A percentile compares a stretch with the other conserved stretches of the same genome.
Evolutionary conservation across 257 asterid species (phyloP).

Genomic region (Solanum paucissectum): DNA sequence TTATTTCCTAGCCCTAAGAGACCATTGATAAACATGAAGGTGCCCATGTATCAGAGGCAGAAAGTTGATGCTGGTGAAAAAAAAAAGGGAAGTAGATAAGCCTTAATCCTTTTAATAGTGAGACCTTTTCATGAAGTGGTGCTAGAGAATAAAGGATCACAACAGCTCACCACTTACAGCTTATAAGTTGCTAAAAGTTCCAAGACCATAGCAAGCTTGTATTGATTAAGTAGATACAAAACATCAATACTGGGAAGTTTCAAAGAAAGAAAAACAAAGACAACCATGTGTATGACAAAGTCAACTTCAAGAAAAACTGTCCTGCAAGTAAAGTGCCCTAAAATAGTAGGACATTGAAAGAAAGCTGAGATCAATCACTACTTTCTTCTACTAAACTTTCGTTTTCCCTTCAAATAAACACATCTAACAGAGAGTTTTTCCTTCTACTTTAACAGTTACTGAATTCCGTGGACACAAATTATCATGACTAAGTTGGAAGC

Average conservation of each 20-base stretch:
- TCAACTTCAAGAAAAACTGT: neutral
- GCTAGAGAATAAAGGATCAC: neutral
- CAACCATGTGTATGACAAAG: neutral
- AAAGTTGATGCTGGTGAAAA: neutral
- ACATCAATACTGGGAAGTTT: neutral
- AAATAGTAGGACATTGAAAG: neutral
- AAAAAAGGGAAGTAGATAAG: neutral
- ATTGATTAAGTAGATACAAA: neutral
- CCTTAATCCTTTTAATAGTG: neutral
- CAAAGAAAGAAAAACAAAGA: neutral
- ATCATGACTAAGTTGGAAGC: slow-evolving; percentile 44
- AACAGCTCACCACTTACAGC: neutral
- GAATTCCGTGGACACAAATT: neutral
- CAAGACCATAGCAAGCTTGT: neutral
- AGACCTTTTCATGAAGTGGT: neutral
- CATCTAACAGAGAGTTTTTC: neutral
- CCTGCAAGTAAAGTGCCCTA: neutral
- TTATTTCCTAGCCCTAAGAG: neutral
- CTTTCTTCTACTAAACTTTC: neutral
- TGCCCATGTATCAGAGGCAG: neutral
- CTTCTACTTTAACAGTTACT: neutral
- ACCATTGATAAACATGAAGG: neutral
- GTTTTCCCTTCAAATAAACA: neutral
- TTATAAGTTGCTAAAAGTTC: neutral
- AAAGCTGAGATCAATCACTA: neutral